Evolutionary conservation across 768 basidiomycete genomes (phyloP).

Genomic region (Boletus subcaerulescens): DNA sequence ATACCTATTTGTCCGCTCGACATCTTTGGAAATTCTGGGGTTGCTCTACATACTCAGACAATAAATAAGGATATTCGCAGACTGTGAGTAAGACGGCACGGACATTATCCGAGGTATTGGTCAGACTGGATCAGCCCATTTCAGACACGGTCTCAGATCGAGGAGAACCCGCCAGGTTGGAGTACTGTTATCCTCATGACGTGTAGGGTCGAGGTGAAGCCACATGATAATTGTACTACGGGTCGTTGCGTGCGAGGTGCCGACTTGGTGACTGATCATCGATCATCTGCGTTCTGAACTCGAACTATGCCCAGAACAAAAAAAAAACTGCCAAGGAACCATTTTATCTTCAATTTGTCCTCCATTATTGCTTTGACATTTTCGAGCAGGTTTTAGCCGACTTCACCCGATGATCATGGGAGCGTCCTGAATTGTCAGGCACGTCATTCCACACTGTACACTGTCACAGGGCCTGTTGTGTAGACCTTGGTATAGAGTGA

Average conservation of each 20-base stretch:
- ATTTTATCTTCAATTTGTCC: not conserved
- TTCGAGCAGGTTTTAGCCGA: not conserved
- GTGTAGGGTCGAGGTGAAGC: no score
- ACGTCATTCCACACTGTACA: not conserved
- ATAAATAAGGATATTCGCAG: not conserved
- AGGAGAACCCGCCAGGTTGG: not conserved
- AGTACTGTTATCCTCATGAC: no score
- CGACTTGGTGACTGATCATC: no score
- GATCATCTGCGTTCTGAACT: no score
- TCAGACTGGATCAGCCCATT: no score
- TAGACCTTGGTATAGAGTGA: no score
- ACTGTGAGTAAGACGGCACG: not conserved
- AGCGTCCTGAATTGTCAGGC: not conserved
- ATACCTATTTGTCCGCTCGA: not conserved
- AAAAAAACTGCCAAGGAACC: no score
- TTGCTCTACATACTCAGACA: no score
- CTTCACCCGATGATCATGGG: not conserved
- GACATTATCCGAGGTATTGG: not conserved
- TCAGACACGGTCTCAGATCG: constrained; percentile 2
- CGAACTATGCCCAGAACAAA: no score
- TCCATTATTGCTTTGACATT: not conserved
- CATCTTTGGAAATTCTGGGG: not conserved
- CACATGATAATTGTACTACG: no score
- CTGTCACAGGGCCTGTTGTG: no score
- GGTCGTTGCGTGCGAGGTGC: no score